Evolutionary conservation across 2,329 filamentous ascomycete genomes (phyloP).

Genomic region (Diplodia seriata): DNA sequence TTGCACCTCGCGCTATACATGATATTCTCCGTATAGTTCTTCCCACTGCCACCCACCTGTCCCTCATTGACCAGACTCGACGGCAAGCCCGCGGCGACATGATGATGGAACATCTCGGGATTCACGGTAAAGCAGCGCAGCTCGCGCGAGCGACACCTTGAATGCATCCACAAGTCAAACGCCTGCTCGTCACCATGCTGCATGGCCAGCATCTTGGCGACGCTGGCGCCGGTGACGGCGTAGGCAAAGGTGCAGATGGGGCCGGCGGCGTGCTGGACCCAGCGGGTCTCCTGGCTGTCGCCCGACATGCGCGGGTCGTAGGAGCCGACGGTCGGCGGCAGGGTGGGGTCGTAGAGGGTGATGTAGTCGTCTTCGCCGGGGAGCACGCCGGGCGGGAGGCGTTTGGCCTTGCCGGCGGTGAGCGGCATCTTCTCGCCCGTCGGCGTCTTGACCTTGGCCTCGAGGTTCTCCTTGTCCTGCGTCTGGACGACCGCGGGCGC

Average conservation of each 20-base stretch:
- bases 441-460: slow-evolving; percentile 7
- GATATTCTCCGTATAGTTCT: slow-evolving; percentile 34
- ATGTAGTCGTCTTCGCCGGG: slow-evolving; percentile 30
- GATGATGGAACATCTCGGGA: slow-evolving; percentile 35
- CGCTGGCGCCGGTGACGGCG: slow-evolving; percentile 28
- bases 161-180: slow-evolving; percentile 35
- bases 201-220: slow-evolving; percentile 30
- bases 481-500: not conserved
- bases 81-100: slow-evolving; percentile 29
- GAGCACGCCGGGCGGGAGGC: not conserved
- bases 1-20: slow-evolving; percentile 35
- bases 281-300: slow-evolving; percentile 25
- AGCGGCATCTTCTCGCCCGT: not conserved
- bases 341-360: slow-evolving; percentile 26
- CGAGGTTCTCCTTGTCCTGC: slow-evolving; percentile 1
- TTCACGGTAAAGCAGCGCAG: slow-evolving; percentile 33
- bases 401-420: not conserved
- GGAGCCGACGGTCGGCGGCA: slow-evolving; percentile 28
- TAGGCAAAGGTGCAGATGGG: slow-evolving; percentile 35
- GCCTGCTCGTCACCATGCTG: slow-evolving; percentile 22
- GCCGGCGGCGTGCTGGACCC: slow-evolving; percentile 30
- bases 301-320: slow-evolving; percentile 29
- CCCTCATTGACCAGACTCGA: slow-evolving; percentile 33
- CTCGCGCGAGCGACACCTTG: slow-evolving; percentile 29
- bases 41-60: not conserved